phyloP scores from a whole-genome alignment of 106 monocot species.

The Amphibolis antarctica region DNA sequence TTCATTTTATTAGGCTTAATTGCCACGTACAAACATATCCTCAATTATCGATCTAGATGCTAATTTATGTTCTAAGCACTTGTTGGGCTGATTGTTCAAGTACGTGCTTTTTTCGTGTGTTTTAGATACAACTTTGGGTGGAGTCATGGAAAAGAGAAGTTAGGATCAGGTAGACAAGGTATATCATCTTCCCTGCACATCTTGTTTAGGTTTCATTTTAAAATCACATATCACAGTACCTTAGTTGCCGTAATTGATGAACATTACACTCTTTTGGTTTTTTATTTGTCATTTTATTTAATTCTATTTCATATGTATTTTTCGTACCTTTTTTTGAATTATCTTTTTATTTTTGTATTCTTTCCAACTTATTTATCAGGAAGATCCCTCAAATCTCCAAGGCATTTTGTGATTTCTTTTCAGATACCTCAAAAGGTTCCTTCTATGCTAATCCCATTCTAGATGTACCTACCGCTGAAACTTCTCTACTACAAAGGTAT shows the following conservation, averaged over 20 bases:
- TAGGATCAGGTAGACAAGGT: slow-evolving; percentile 95
- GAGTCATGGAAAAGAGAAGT: slow-evolving; percentile 92
- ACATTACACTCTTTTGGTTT: too few relatives aligned
- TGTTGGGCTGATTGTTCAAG: neutral
- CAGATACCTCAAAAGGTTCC: slow-evolving; percentile 84
- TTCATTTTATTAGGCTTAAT: too few relatives aligned
- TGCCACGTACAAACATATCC: too few relatives aligned
- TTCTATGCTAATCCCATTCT: slow-evolving; percentile 94
- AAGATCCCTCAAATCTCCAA: too few relatives aligned
- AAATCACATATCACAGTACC: neutral
- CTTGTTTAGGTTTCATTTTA: neutral
- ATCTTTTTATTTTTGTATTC: too few relatives aligned
- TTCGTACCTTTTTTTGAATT: too few relatives aligned
- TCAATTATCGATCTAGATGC: neutral
- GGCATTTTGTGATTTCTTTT: neutral
- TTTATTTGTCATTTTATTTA: too few relatives aligned
- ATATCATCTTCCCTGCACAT: neutral
- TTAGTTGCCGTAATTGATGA: neutral
- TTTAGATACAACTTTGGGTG: slow-evolving; percentile 89
- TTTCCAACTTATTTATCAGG: too few relatives aligned
- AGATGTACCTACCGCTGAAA: slow-evolving; percentile 61
- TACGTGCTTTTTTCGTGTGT: slow-evolving; percentile 1
- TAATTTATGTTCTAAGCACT: neutral
- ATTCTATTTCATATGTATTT: too few relatives aligned
- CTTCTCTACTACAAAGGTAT: slow-evolving; percentile 43